Evolutionary conservation across 805 yeast genomes (phyloP).

Genomic region (Starmerella bombicola): DNA sequence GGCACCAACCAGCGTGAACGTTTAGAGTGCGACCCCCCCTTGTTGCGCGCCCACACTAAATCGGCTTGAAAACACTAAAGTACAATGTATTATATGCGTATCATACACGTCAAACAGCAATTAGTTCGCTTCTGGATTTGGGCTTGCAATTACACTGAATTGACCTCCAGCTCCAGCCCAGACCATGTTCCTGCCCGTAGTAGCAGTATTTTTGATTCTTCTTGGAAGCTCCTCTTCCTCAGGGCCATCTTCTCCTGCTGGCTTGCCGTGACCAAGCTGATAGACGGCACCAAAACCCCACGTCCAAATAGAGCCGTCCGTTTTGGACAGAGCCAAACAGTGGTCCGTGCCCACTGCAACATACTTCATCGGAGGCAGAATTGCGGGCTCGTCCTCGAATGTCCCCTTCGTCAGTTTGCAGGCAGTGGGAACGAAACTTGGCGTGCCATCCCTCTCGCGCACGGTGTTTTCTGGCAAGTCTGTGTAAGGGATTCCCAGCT

Average conservation of each 20-base stretch:
- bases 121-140: conserved; percentile 1
- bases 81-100: no score
- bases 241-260: conserved; percentile 72
- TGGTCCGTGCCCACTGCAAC: conserved; percentile 88
- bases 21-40: no score
- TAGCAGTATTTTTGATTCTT: conserved; percentile 85
- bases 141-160: conserved; percentile 79
- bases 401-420: conserved; percentile 42
- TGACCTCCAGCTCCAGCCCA: conserved; percentile 93
- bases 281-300: conserved; percentile 99
- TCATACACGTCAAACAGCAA: neutral
- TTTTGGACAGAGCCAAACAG: conserved; percentile 62
- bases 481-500: conserved; percentile 62
- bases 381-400: conserved; percentile 23
- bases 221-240: conserved; percentile 82
- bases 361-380: conserved; percentile 43
- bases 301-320: conserved; percentile 73
- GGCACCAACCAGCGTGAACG: no score
- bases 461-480: conserved; percentile 59
- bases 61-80: neutral
- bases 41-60: no score
- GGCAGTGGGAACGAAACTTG: conserved; percentile 69
- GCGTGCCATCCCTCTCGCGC: conserved; percentile 64
- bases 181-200: conserved; percentile 59
- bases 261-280: conserved; percentile 84